Conservation (phyloP, 2,329 filamentous ascomycete species). For the Fusarium papillatum region DNA sequence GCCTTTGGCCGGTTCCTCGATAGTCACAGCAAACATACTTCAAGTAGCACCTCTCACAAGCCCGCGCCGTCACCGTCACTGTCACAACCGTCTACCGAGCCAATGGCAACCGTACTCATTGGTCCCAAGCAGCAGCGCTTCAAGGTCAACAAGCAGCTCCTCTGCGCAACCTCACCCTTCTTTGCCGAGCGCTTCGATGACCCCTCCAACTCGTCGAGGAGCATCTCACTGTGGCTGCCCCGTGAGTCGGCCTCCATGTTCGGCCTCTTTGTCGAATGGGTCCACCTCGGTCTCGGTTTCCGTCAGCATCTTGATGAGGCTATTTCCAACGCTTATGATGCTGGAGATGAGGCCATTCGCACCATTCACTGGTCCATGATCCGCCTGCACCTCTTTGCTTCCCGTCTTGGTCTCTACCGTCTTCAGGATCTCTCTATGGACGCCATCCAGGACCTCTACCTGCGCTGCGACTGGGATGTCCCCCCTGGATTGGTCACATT, state of each 20-base stretch:
- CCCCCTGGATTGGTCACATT: slow-evolving; percentile 63
- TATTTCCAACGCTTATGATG: slow-evolving; percentile 48
- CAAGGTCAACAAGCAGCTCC: slow-evolving; percentile 57
- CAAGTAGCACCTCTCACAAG: slow-evolving; percentile 36
- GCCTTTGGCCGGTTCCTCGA: slow-evolving; percentile 40
- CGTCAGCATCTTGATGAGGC: slow-evolving; percentile 58
- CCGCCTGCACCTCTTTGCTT: slow-evolving; percentile 69
- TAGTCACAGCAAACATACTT: slow-evolving; percentile 20
- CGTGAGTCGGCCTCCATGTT: slow-evolving; percentile 66
- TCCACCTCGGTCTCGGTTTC: slow-evolving; percentile 60
- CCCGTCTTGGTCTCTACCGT: slow-evolving; percentile 61
- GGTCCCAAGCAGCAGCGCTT: slow-evolving; percentile 58
- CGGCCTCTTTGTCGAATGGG: slow-evolving; percentile 66
- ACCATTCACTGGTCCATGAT: slow-evolving; percentile 69
- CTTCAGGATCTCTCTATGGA: slow-evolving; percentile 72
- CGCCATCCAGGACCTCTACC: slow-evolving; percentile 70
- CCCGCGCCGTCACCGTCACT: slow-evolving; percentile 37
- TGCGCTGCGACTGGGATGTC: slow-evolving; percentile 71
- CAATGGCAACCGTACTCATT: slow-evolving; percentile 55
- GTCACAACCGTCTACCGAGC: slow-evolving; percentile 37
- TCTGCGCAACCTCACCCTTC: slow-evolving; percentile 62
- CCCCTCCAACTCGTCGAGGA: slow-evolving; percentile 39
- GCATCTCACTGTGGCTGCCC: slow-evolving; percentile 56
- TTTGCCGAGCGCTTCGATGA: slow-evolving; percentile 62
- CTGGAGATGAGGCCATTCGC: slow-evolving; percentile 47